These are phyloP conservation scores for Skeletonema tropicum DNA, from an alignment of 108 stramenopile genomes.

Conservation along the genomic window DNA sequence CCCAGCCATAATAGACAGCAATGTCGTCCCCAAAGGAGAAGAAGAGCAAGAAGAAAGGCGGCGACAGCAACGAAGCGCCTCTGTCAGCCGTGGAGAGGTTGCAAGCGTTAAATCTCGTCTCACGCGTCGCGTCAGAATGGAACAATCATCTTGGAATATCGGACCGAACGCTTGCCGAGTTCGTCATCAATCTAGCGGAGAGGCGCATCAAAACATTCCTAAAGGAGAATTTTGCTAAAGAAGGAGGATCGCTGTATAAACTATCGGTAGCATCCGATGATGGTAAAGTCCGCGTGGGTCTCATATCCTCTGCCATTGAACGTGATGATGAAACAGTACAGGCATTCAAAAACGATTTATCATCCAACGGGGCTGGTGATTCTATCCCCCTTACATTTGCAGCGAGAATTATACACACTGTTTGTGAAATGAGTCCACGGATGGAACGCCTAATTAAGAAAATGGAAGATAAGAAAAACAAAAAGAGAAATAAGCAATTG, in stretches of 20 bases:
- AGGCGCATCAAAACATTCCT: constrained; percentile 54
- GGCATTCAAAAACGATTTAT: constrained; percentile 46
- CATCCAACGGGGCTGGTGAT: constrained; percentile 74
- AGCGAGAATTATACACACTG: constrained; percentile 61
- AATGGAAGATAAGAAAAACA: constrained; percentile 49
- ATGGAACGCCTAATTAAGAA: constrained; percentile 59
- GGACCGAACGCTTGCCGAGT: constrained; percentile 96
- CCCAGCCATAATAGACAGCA: background rate
- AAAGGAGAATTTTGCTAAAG: constrained; percentile 21
- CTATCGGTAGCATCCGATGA: constrained; percentile 4
- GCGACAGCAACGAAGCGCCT: constrained; percentile 22
- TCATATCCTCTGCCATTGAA: constrained; percentile 32
- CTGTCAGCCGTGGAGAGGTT: constrained; percentile 92
- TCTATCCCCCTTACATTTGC: constrained; percentile 63
- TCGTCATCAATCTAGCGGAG: constrained; percentile 91
- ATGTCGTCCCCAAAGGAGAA: constrained; percentile 5
- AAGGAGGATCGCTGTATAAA: constrained; percentile 19
- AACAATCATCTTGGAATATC: constrained; percentile 85
- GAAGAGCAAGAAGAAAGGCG: constrained; percentile 13
- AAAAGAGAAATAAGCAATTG: constrained; percentile 12
- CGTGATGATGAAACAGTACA: constrained; percentile 39
- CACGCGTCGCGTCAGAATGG: constrained; percentile 88
- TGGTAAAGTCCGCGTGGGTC: constrained; percentile 20
- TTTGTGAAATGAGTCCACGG: constrained; percentile 66
- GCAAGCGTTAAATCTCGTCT: constrained; percentile 87